These are phyloP conservation scores for Alternaria metachromatica DNA, from an alignment of 2,329 filamentous ascomycete species.

Conservation along the genomic window DNA sequence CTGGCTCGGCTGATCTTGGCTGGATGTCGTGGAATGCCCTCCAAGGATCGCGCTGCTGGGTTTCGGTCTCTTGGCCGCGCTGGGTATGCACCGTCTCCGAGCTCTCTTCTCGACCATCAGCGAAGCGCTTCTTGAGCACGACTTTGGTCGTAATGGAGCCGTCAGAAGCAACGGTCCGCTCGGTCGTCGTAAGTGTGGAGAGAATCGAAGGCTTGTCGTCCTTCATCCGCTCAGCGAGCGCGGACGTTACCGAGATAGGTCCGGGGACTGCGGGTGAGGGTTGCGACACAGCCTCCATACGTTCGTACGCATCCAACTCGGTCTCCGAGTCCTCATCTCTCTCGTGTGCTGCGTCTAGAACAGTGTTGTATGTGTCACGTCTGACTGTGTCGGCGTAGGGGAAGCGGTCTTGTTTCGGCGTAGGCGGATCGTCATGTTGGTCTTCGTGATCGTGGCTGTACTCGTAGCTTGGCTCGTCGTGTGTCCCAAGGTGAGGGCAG, in stretches of 20 bases:
- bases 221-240: conserved; percentile 14
- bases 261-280: background rate
- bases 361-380: background rate
- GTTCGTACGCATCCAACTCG: conserved; percentile 63
- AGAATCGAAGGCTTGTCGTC: conserved; percentile 51
- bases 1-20: background rate
- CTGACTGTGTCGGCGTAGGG: background rate
- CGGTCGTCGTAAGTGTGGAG: conserved; percentile 64
- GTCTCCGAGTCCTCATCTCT: conserved; percentile 35
- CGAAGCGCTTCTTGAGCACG: conserved; percentile 64
- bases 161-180: conserved; percentile 62
- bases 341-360: background rate
- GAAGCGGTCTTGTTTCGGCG: conserved; percentile 26
- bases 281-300: conserved; percentile 36
- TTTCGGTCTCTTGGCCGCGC: conserved; percentile 27
- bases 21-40: conserved; percentile 17
- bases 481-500: conserved; percentile 7
- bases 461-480: conserved; percentile 43
- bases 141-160: conserved; percentile 65
- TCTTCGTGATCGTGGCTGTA: conserved; percentile 42
- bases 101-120: conserved; percentile 66
- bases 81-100: conserved; percentile 61
- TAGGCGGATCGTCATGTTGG: conserved; percentile 45
- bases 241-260: conserved; percentile 10
- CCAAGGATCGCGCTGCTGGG: conserved; percentile 18